phyloP scores from a whole-genome alignment of 164 flowering plant species.

The Nymphaea colorata region DNA sequence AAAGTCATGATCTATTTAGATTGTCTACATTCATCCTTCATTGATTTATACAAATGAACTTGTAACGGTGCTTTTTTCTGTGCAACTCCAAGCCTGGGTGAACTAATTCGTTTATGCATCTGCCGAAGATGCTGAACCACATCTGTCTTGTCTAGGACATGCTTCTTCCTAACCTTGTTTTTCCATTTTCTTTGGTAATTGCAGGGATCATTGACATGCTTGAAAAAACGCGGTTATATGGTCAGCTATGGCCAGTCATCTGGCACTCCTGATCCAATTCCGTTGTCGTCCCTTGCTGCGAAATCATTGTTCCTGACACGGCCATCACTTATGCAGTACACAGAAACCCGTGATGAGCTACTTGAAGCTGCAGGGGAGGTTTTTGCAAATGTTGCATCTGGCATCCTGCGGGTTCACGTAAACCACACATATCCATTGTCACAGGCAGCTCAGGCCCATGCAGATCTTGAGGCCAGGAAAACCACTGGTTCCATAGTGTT shows the following conservation, averaged over 20 bases:
- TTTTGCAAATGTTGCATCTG: slow-evolving; percentile 49
- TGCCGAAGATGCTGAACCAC: too few species aligned
- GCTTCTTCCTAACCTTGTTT: too few species aligned
- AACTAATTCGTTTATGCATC: too few species aligned
- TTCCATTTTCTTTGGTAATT: not conserved
- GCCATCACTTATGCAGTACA: slow-evolving; percentile 64
- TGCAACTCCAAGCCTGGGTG: too few species aligned
- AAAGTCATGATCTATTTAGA: too few species aligned
- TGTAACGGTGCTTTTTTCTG: too few species aligned
- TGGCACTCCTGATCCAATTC: slow-evolving; percentile 74
- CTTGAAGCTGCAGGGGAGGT: slow-evolving; percentile 68
- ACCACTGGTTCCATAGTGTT: slow-evolving; percentile 78
- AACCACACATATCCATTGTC: slow-evolving; percentile 82
- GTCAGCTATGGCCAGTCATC: slow-evolving; percentile 84
- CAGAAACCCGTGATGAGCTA: slow-evolving; percentile 50
- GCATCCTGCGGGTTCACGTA: slow-evolving; percentile 48
- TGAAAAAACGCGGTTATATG: slow-evolving; percentile 73
- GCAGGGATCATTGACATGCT: slow-evolving; percentile 83
- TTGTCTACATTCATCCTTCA: too few species aligned
- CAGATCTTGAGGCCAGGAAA: slow-evolving; percentile 58
- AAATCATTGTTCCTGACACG: slow-evolving; percentile 82
- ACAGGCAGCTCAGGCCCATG: slow-evolving; percentile 71
- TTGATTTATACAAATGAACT: too few species aligned
- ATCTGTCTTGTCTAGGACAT: too few species aligned
- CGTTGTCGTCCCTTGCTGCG: slow-evolving; percentile 48